A percentile compares a stretch with the other conserved stretches of the same genome.
These are phyloP conservation scores for Pleurotus sapidus DNA, from an alignment of 768 basidiomycete genomes.

Conservation along the genomic window DNA sequence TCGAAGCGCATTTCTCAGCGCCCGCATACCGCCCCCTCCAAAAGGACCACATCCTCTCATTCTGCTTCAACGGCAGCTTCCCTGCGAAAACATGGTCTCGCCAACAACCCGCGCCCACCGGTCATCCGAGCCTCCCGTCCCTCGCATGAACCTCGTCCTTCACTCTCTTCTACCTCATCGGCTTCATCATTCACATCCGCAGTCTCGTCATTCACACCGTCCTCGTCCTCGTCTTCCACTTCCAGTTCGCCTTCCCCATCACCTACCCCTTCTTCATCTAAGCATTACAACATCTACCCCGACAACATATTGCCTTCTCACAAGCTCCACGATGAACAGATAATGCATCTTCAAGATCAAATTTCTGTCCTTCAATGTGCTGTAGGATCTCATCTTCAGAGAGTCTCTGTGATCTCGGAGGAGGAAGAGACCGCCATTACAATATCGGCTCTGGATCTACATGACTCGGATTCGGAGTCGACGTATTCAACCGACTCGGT, in stretches of 20 bases:
- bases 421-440: not conserved
- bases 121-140: not conserved
- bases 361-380: not conserved
- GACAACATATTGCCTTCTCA: no score
- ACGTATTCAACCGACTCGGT: slow-evolving; percentile 2
- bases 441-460: not conserved
- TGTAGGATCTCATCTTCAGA: not conserved
- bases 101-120: not conserved
- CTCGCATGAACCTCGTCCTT: not conserved
- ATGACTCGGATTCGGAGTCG: not conserved
- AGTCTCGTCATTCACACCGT: not conserved
- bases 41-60: not conserved
- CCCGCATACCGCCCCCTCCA: not conserved
- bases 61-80: not conserved
- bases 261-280: not conserved
- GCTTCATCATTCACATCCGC: not conserved
- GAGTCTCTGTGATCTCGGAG: not conserved
- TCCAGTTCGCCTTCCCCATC: not conserved
- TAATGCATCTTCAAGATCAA: slow-evolving; percentile 1
- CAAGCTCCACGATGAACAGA: not conserved
- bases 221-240: not conserved
- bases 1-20: not conserved
- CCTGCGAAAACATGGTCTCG: not conserved
- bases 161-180: not conserved
- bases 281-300: not conserved